Conservation (phyloP, 345 rosid genomes). For the Conringia planisiliqua region DNA sequence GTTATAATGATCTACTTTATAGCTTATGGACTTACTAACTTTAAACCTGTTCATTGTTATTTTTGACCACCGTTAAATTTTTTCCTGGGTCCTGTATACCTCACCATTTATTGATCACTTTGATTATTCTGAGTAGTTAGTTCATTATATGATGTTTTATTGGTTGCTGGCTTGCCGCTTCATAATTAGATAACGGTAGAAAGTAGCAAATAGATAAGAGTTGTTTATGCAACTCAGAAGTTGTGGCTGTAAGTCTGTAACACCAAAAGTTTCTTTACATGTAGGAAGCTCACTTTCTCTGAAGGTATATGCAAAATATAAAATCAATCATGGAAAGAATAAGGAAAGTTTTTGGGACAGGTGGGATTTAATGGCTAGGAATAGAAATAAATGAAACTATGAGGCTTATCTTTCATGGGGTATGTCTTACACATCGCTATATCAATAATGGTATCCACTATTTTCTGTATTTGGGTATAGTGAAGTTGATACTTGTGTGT, state of each 20-base stretch:
- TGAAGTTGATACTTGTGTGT: constrained; percentile 24
- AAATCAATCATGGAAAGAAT: constrained; percentile 13
- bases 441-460: constrained; percentile 14
- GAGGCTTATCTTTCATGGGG: no score
- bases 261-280: background rate
- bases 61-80: no score
- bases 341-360: background rate
- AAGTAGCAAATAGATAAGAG: background rate
- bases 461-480: constrained; percentile 12
- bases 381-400: background rate
- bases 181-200: background rate
- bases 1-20: no score
- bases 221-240: background rate
- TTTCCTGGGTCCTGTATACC: no score
- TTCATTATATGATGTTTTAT: background rate
- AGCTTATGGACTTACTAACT: no score
- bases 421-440: background rate
- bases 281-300: background rate
- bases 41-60: no score
- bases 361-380: constrained; percentile 7
- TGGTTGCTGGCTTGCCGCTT: constrained; percentile 3
- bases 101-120: background rate
- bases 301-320: background rate
- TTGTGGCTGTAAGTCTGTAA: background rate
- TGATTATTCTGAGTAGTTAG: background rate